These are phyloP conservation scores for Alternaria sp. DNA, from an alignment of 2,329 filamentous ascomycete genomes.

Conservation along the genomic window DNA sequence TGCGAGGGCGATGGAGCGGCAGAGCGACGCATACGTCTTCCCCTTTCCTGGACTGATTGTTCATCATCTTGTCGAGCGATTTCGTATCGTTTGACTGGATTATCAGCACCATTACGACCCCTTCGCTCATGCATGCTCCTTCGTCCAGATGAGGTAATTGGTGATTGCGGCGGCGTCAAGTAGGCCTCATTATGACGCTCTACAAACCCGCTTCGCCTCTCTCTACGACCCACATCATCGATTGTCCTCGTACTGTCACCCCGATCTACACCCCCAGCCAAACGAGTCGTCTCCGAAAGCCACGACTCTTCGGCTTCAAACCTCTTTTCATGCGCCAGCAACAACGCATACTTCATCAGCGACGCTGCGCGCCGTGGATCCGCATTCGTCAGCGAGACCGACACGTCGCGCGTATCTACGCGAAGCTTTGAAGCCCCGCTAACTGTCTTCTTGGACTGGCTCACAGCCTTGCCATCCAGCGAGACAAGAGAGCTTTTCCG, in stretches of 20 bases:
- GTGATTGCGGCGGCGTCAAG: background rate
- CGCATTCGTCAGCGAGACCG: background rate
- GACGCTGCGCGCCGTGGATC: background rate
- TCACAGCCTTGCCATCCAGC: background rate
- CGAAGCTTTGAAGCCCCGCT: background rate
- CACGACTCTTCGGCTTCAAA: background rate
- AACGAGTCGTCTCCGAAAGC: background rate
- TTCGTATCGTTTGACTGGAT: background rate
- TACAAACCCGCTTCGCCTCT: background rate
- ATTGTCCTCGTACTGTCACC: background rate
- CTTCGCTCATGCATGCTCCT: background rate
- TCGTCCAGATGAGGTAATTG: background rate
- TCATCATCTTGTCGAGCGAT: background rate
- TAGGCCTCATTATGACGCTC: background rate
- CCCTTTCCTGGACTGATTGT: background rate
- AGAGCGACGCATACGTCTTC: background rate
- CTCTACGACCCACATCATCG: background rate
- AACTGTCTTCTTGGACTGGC: background rate
- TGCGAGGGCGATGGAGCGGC: background rate
- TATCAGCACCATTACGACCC: background rate
- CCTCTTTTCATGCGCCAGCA: constrained; percentile 4
- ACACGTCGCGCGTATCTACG: background rate
- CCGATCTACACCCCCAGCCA: background rate
- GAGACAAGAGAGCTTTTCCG: constrained; percentile 29
- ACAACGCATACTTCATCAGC: constrained; percentile 7